Base-by-base conservation (phyloP, 495 filamentous ascomycete genomes). In the Letharia columbiana region DNA sequence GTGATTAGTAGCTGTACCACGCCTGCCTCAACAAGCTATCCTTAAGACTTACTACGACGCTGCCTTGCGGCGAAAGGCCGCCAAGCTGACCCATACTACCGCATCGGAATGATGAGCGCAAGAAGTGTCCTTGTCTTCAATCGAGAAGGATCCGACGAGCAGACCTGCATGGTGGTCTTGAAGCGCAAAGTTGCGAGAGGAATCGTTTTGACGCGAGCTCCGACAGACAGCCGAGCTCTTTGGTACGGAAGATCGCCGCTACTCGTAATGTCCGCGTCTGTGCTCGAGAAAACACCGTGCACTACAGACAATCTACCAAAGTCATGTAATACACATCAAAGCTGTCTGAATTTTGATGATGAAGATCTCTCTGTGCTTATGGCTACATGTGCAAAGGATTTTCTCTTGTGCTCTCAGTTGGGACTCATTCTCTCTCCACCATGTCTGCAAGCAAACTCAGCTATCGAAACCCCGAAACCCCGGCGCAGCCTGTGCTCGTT, bases 21-120 rank as follows among this genome's bases (percentile, higher is more conserved):
- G 28, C 41, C 31, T 60, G 11, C 28, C n/a, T 35, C 45, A n/a
- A 20, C 31, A 35, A 45, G 17, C 45, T 45, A 17, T 54, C 23
- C 50, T 4, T 5, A 50, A 17, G 31, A 82, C 90, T 66, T 77
- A 94, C 91, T 73, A 89, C 88, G 76, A 97, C 86, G 77, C 91
- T 92, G 77, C 88, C 90, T 74, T 85, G 86, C 71, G 91, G 88
- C 75, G 92, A 93, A 75, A 96, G 77, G 76, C 87, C 89, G 77
- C 87, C 88, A 76, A 94, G 84, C 73, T 85, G 82, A 77, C 87
- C 86, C 88, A 91, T 91, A 73, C 64, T 70, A 72, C 61, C 71
- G 45, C 45, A 47, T 40, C n/a, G 18, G 28, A 44, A 40, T 45
- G 23, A 65, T 54, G 5, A 44, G 62, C 18, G 44, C 50, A 3